These are phyloP conservation scores for Emmonsiellopsis sp. DNA, from an alignment of 2,329 filamentous ascomycete species.

Conservation along the genomic window DNA sequence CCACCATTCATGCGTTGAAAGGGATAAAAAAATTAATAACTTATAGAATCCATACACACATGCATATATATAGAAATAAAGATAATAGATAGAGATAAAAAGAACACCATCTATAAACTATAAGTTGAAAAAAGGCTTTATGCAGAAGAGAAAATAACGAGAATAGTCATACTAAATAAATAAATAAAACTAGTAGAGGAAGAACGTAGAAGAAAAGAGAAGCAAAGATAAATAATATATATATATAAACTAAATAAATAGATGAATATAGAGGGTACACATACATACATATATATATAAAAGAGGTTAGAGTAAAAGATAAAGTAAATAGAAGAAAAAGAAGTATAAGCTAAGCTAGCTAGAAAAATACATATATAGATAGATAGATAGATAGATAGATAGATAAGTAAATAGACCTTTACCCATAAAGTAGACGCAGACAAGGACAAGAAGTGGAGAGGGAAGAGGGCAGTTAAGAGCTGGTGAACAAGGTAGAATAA, in stretches of 20 bases:
- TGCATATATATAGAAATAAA: neutral
- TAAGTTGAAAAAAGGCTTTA: conserved; percentile 1
- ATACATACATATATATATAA: no score
- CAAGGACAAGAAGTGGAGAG: no score
- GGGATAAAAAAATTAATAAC: neutral
- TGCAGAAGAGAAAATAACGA: conserved; percentile 2
- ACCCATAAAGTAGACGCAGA: no score
- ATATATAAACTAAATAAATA: conserved; percentile 6
- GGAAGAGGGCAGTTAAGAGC: neutral
- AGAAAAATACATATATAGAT: no score
- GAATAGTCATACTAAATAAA: neutral
- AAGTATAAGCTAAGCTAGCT: no score
- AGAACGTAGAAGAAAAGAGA: conserved; percentile 4
- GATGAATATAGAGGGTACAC: neutral
- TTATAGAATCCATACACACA: neutral
- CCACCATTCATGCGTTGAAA: no score
- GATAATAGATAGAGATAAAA: conserved; percentile 4
- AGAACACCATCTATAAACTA: conserved; percentile 13
- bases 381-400: no score
- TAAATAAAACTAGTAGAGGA: conserved; percentile 13
- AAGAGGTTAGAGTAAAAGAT: no score
- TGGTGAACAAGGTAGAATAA: conserved; percentile 1
- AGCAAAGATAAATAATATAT: neutral
- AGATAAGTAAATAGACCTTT: no score
- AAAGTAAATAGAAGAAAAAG: no score